Evolutionary conservation across 2,329 filamentous ascomycete genomes (phyloP).

Genomic region (Aspergillus glaucus): DNA sequence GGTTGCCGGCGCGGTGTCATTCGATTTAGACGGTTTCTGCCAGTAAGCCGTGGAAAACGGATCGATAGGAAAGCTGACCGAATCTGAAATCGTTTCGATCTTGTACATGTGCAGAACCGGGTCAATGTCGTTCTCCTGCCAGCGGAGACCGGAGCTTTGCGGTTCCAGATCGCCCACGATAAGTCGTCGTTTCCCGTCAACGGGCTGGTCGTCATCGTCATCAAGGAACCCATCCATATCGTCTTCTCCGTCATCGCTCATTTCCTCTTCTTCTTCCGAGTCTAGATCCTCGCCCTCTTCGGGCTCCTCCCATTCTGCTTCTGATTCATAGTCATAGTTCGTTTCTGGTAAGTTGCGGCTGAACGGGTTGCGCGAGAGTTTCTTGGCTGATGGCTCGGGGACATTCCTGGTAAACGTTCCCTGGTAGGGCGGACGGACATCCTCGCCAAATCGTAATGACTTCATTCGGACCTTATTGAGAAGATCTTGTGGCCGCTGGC

Average conservation of each 20-base stretch:
- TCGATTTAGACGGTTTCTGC: conserved; percentile 34
- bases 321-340: conserved; percentile 62
- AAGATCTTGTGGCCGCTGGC: conserved; percentile 31
- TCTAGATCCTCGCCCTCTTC: conserved; percentile 66
- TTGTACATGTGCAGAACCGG: conserved; percentile 54
- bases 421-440: conserved; percentile 57
- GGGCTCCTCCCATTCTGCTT: conserved; percentile 60
- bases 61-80: conserved; percentile 59
- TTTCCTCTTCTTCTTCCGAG: conserved; percentile 58
- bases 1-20: conserved; percentile 10
- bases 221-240: conserved; percentile 89
- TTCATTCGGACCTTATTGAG: conserved; percentile 50
- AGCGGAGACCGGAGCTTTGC: conserved; percentile 73
- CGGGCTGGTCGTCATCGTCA: conserved; percentile 66
- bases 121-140: conserved; percentile 53
- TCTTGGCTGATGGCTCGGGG: conserved; percentile 34
- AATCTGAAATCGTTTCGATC: conserved; percentile 65
- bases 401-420: conserved; percentile 53
- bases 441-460: conserved; percentile 54
- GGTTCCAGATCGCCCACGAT: conserved; percentile 66
- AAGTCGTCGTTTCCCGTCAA: conserved; percentile 51
- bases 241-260: conserved; percentile 62
- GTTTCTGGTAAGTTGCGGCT: conserved; percentile 46
- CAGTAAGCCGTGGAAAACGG: conserved; percentile 82
- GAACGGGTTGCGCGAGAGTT: conserved; percentile 51